These are phyloP conservation scores for Suhomyces maxii DNA, from an alignment of 1,139 yeast genomes.

Conservation along the genomic window DNA sequence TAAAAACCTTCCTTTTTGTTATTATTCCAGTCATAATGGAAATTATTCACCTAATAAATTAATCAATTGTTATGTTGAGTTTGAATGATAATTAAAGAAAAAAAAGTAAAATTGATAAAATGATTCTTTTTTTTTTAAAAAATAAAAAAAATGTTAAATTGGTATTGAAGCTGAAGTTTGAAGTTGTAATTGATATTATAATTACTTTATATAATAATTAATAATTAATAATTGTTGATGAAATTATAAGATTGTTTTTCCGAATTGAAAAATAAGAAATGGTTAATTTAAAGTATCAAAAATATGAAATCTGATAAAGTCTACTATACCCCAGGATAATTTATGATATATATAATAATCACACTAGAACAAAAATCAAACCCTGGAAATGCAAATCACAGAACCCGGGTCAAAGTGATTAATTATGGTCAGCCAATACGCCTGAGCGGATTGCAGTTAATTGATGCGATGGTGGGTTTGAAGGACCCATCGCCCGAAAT, in stretches of 20 bases:
- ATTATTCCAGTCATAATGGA: constrained; percentile 7
- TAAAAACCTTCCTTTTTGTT: constrained; percentile 32
- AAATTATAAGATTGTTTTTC: background rate
- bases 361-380: background rate
- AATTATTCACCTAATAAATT: no score
- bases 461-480: background rate
- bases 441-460: background rate
- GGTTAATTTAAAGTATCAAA: background rate
- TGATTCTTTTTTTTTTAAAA: no score
- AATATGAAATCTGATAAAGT: background rate
- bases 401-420: constrained; percentile 1
- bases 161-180: no score
- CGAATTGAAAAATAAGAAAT: background rate
- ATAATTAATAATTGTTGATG: background rate
- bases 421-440: background rate
- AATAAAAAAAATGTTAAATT: no score
- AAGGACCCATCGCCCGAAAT: background rate
- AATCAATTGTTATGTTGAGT: no score
- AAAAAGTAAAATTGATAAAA: no score
- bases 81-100: no score
- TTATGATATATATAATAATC: background rate
- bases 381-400: constrained; percentile 1
- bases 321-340: background rate
- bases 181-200: no score
- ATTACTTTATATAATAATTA: no score